Percentiles rank a stretch among this genome's conserved stretches.
Evolutionary conservation across 163 green algal genomes (phyloP).

Genomic region (Scenedesmus sp.): DNA sequence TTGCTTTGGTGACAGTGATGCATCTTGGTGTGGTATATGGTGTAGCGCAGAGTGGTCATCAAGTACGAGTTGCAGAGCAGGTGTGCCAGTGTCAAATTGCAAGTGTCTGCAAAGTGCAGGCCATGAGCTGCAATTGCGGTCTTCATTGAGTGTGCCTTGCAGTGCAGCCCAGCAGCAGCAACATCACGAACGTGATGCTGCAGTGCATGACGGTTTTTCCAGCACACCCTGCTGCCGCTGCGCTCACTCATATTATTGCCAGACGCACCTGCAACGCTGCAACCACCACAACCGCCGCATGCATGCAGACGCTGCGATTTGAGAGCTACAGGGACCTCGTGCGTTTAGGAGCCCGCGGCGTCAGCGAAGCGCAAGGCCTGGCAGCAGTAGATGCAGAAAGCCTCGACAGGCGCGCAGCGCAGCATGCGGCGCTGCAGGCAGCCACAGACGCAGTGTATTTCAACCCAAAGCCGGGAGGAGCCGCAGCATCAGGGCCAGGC

Average conservation of each 20-base stretch:
- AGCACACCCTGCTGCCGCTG: background rate
- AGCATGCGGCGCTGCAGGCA: constrained; percentile 53
- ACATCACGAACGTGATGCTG: no score
- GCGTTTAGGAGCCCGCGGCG: constrained; percentile 62
- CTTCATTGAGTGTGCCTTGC: no score
- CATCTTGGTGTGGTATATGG: no score
- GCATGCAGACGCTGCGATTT: constrained; percentile 74
- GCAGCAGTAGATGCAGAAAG: constrained; percentile 66
- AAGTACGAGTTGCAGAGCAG: no score
- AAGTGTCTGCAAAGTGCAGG: no score
- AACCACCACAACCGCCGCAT: background rate
- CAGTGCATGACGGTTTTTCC: no score
- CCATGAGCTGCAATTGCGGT: no score
- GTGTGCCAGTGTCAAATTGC: no score
- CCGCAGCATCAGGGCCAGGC: background rate
- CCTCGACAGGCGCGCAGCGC: constrained; percentile 66
- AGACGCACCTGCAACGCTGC: background rate
- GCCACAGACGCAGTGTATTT: constrained; percentile 49
- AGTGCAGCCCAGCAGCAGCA: no score
- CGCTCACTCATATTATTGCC: background rate
- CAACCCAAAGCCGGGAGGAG: background rate
- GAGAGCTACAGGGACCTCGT: constrained; percentile 80
- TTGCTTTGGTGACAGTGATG: background rate
- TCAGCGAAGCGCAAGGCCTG: constrained; percentile 71
- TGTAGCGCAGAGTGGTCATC: no score